These are phyloP conservation scores for Aspergillus sparsus DNA, from an alignment of 495 filamentous ascomycete genomes.

Conservation along the genomic window DNA sequence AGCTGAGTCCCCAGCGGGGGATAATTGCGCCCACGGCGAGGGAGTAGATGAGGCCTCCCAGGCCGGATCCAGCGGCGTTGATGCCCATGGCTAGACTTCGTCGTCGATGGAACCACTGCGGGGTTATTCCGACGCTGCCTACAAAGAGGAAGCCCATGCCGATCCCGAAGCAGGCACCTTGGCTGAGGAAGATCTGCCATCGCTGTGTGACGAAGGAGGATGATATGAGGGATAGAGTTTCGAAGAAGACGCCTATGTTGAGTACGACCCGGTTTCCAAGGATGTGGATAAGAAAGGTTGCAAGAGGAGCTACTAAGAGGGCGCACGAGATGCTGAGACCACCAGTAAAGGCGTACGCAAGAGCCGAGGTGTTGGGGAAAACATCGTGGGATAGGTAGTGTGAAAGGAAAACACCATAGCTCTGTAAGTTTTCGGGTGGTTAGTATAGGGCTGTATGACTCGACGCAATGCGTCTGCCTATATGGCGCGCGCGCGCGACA, in stretches of 20 bases:
- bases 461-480: no score
- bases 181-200: conserved; percentile 75
- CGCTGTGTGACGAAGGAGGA: conserved; percentile 67
- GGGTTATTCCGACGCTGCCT: conserved; percentile 65
- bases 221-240: conserved; percentile 60
- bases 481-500: no score
- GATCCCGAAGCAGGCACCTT: conserved; percentile 74
- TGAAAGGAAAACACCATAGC: conserved; percentile 70
- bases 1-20: conserved; percentile 58
- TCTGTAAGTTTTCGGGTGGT: conserved; percentile 27
- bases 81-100: conserved; percentile 75
- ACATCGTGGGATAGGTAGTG: conserved; percentile 63
- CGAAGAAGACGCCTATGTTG: conserved; percentile 59
- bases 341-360: conserved; percentile 72
- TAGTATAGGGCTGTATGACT: background rate
- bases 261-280: conserved; percentile 59
- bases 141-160: conserved; percentile 80
- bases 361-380: conserved; percentile 58
- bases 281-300: conserved; percentile 56
- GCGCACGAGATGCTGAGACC: conserved; percentile 68
- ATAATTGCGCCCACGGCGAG: conserved; percentile 57
- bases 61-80: conserved; percentile 69
- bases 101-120: conserved; percentile 76
- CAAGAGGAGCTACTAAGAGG: conserved; percentile 64
- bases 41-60: conserved; percentile 68